phyloP scores from a whole-genome alignment of 495 filamentous ascomycete species.

The Talaromyces liani region DNA sequence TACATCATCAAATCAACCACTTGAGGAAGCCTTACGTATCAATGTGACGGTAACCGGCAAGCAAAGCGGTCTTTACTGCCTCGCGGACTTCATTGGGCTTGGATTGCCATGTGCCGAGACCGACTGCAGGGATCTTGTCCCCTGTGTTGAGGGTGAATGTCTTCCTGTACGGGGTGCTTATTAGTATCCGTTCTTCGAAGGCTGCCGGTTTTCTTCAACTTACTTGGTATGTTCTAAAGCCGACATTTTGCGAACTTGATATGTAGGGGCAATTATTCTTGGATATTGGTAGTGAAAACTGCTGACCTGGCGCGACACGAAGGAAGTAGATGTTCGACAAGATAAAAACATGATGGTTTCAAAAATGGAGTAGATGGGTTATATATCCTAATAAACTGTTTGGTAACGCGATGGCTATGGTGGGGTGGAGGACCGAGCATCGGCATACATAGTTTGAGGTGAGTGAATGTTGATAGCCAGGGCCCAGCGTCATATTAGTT shows the following conservation, averaged over 20 bases:
- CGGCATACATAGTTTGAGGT: background rate
- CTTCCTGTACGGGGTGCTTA: constrained; percentile 30
- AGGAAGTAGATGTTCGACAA: background rate
- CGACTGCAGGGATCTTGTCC: constrained; percentile 69
- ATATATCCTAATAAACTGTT: background rate
- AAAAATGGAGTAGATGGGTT: background rate
- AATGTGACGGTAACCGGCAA: constrained; percentile 65
- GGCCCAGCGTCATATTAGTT: background rate
- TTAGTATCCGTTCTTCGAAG: background rate
- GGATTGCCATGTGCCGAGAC: constrained; percentile 79
- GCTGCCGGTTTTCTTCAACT: constrained; percentile 7
- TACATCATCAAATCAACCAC: constrained; percentile 12
- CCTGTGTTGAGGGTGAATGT: constrained; percentile 75
- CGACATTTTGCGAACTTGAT: constrained; percentile 29
- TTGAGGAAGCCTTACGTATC: constrained; percentile 39
- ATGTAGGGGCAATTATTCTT: background rate
- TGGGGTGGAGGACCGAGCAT: background rate
- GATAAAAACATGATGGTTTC: background rate
- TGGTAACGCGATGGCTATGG: background rate
- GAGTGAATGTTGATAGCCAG: background rate
- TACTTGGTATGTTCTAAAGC: constrained; percentile 35
- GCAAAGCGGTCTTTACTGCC: constrained; percentile 70
- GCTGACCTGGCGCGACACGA: background rate
- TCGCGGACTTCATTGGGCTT: constrained; percentile 54
- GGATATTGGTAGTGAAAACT: background rate